These are phyloP conservation scores for Selaginella moellendorffii DNA, from an alignment of 75 land plant genomes.

Conservation along the genomic window DNA sequence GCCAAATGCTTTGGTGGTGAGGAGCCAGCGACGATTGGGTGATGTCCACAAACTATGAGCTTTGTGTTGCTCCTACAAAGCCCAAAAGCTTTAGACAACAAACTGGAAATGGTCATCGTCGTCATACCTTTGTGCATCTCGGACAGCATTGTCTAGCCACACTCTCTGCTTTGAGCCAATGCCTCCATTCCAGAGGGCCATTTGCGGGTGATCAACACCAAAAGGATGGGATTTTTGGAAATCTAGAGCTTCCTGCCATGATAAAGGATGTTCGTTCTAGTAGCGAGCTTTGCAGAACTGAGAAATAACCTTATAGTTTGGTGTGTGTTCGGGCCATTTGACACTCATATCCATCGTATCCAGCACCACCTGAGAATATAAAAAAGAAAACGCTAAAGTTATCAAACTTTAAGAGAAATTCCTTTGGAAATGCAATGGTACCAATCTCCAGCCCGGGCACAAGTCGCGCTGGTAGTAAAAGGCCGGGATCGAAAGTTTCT, in stretches of 20 bases:
- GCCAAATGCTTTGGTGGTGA: constrained; percentile 2
- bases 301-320: constrained; percentile 4
- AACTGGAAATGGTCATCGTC: too few relatives aligned
- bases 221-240: constrained; percentile 2
- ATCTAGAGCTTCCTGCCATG: too few relatives aligned
- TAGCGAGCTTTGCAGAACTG: too few relatives aligned
- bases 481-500: constrained; percentile 5
- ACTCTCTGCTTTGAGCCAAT: constrained; percentile 7
- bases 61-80: background rate
- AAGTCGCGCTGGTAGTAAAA: constrained; percentile 2
- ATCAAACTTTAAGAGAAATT: background rate
- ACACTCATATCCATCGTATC: constrained; percentile 14
- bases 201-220: constrained; percentile 2
- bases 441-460: constrained; percentile 5
- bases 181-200: constrained; percentile 11
- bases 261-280: too few relatives aligned
- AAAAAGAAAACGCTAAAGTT: background rate
- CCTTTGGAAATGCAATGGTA: background rate
- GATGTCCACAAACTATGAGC: constrained; percentile 12
- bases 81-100: too few relatives aligned
- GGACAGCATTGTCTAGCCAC: constrained; percentile 2
- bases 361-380: constrained; percentile 5
- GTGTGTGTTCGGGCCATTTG: constrained; percentile 3
- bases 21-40: constrained; percentile 10
- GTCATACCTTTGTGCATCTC: constrained; percentile 10